Base-by-base conservation (phyloP, 495 filamentous ascomycete species). In the Neurospora sp. region DNA sequence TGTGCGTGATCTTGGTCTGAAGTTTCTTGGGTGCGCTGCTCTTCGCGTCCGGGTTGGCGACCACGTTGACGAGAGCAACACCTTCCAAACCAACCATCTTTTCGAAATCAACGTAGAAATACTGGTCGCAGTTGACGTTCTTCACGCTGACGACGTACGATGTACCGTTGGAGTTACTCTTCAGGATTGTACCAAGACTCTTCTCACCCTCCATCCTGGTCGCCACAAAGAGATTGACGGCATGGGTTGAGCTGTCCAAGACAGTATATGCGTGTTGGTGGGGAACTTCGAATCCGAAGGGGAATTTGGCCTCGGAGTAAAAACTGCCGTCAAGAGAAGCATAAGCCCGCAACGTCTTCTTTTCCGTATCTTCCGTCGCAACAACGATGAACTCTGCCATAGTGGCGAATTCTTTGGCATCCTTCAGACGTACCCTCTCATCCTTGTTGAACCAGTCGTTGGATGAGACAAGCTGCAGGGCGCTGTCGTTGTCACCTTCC, bases 81-180 rank as follows among this genome's bases (percentile, higher is more conserved):
- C 96, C 96, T 79, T 98, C 94, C 40, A 98, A 85, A 6, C 92
- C 93, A 37, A 90, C 88, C 88, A 97, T 93, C 84, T 97, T 97
- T 79, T 99, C 96, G 79, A 97, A 99, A 80, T 99, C 96, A 46
- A 96, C 94, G 79, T 91, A 97, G 53, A 91, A 94, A 0, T 70
- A 74, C 4, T 85, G 81, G 75, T 97, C 89, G 71, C 91, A 87
- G 80, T 97, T 97, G 76, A 98, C 92, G 0, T 86, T 87, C 68
- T 87, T 82, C 10, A 95, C 83, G 80, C 91, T 94, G 69, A 94
- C 83, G 27, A 96, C 92, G 76, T 98, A 99, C 3, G 91, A 94
- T 0, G 96, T 98, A 44, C 96, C 96, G 78, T 98, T 98, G 76
- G 93, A 97, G 82, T 99, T 99, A 76, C 93, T 97, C 87, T 98